Base-by-base conservation (phyloP, 106 monocot species). In the Apostasia ramifera region DNA sequence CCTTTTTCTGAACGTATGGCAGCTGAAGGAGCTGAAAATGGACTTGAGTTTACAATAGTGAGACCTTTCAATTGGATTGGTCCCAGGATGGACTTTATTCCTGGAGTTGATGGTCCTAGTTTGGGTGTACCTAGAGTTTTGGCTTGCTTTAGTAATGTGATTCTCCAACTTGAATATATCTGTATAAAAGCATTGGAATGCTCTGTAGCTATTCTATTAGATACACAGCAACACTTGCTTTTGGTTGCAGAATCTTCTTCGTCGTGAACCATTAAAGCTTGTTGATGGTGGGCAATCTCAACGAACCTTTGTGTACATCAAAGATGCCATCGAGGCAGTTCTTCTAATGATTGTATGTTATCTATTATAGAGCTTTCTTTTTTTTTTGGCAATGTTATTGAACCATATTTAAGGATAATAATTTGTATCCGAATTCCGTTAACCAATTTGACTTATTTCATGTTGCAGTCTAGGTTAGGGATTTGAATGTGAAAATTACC, bases 11-110 rank as follows among this genome's bases (percentile, higher is more conserved):
- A 56, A 70, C 4, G 42, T 43, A 14, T 7, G 60, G 6, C 50
- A 89, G 89, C 84, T n/a, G 89, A 89, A 72, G 89, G 85, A 66
- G 89, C 85, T 0, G 89, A 89, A 71, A 84, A 88, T 71, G 88
- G 77, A 4, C 82, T 84, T 50, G 74, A 84, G 46, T 88, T 84
- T 64, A 82, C 84, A 14, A 89, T 84, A 37, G 85, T 89, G 3
- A 82, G 88, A 59, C 88, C 88, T 68, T 89, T 85, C 74, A 89
- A 89, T 46, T 89, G 84, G 84, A 85, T 89, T 68, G 89, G 89
- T 47, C 89, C 89, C 39, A 79, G 89, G 74, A 85, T 85, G 89
- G 89, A 89, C 74, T 89, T 89, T 54, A 89, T 89, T 73, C 89
- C 89, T 72, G 89, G 89, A 13, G 81, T 89, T 75, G 89, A 89